A percentile compares a stretch with the other conserved stretches of the same genome.
Evolutionary conservation across 2,329 filamentous ascomycete species (phyloP).

Genomic region (Claviceps africana): DNA sequence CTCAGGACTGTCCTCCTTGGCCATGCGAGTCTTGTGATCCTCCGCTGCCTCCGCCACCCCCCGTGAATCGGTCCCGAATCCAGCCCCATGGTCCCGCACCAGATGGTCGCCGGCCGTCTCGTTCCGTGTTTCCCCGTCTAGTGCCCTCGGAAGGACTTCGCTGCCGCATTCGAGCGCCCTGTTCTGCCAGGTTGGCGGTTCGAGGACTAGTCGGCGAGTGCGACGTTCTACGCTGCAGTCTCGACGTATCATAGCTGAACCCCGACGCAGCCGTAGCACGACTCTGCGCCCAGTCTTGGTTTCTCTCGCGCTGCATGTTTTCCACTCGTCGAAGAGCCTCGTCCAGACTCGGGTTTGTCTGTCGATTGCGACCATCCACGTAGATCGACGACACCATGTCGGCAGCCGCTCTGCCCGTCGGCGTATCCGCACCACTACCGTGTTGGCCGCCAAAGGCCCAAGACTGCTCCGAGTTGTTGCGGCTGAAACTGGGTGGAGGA

Average conservation of each 20-base stretch:
- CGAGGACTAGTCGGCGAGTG: constrained; percentile 24
- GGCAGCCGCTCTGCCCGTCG: constrained; percentile 4
- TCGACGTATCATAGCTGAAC: constrained; percentile 20
- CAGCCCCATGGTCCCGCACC: constrained; percentile 26
- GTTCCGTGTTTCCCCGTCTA: constrained; percentile 15
- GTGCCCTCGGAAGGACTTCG: constrained; percentile 25
- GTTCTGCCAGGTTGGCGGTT: constrained; percentile 14
- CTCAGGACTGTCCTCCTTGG: constrained; percentile 16
- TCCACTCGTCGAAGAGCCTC: constrained; percentile 19
- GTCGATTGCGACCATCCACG: constrained; percentile 15
- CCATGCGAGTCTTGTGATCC: constrained; percentile 16
- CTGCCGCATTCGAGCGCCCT: constrained; percentile 21
- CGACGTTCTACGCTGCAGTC: constrained; percentile 23
- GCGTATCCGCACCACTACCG: constrained; percentile 2
- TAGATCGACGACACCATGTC: constrained; percentile 8
- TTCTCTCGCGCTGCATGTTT: constrained; percentile 13
- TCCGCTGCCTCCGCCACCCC: constrained; percentile 14
- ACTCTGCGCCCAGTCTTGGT: constrained; percentile 11
- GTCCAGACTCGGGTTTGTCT: constrained; percentile 14
- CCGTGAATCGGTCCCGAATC: constrained; percentile 28
- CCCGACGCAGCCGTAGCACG: constrained; percentile 13
- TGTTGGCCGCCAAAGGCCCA: not conserved
- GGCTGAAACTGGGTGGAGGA: not conserved
- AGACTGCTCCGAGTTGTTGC: constrained; percentile 1
- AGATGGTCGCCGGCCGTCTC: constrained; percentile 19